Evolutionary conservation across 495 filamentous ascomycete species (phyloP), one percentile per base, ranked within the genome.

Genomic region (Barbatosphaeria neglecta): DNA sequence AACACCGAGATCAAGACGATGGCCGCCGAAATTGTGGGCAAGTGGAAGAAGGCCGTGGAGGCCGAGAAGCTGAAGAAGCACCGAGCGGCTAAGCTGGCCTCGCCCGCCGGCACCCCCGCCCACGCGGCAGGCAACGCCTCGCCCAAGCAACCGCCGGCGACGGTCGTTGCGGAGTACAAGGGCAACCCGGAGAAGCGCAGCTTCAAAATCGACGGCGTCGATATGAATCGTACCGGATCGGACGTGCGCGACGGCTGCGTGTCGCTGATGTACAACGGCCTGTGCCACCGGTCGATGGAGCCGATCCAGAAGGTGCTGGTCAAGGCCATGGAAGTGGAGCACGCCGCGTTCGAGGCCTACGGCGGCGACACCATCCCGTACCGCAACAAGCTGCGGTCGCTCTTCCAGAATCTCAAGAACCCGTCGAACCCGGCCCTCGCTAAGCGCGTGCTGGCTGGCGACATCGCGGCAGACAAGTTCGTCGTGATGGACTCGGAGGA

Each of bases 351-450:
- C 67, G 66, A 69, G 15, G 55, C 69, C 8, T 77, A 77, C 55
- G 75, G 73, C 44, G 77, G 81, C 16, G 86, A 90, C 57, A 82
- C 76, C 5, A 62, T 76, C 41, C 68, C 76, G 35, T 98, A 98
- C 73, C 80, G 82, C 45, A 70, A 68, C 33, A 96, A 95, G 68
- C 81, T 95, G 51, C 85, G 93, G 60, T 87, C 84, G 22, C 76
- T 98, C 16, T 95, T 83, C 73, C 81, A 88, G 56, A 95, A 95
- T 56, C 76, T 98, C 44, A 96, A 95, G 75, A 86, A 84, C 69
- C 87, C 86, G 62, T 83, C 82, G 41, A 97, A 96, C 68, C 68
- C 75, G 22, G 72, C 72, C 41, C 75, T 98, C 24, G 81, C 88
- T 18, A 68, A 71, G 43, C 79, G 82, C 50, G 86, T 98, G 38